Conservation (phyloP, 257 asterid species). For the Solanum dulcamara region DNA sequence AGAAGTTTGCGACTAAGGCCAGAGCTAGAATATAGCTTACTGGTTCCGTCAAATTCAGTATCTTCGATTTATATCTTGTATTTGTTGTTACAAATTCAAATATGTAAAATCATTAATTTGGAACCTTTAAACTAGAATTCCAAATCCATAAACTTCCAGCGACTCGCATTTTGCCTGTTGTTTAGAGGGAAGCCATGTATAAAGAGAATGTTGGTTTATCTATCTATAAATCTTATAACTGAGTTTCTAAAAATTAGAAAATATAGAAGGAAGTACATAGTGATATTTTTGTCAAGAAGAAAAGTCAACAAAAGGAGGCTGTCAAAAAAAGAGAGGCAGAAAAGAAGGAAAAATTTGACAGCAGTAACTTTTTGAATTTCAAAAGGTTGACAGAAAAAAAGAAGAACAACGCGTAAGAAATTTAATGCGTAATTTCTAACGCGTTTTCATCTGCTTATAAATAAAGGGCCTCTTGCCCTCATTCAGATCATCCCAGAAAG, state of each 20-base stretch:
- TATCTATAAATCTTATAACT: not conserved
- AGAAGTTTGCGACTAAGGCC: not conserved
- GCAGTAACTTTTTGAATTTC: too few relatives aligned
- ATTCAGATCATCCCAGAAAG: too few relatives aligned
- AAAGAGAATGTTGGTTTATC: not conserved
- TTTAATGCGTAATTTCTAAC: too few relatives aligned
- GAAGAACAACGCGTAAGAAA: too few relatives aligned
- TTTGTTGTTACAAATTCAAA: not conserved
- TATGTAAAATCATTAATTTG: not conserved
- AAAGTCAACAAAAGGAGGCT: too few relatives aligned
- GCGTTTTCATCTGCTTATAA: too few relatives aligned
- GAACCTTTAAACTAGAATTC: fast-evolving
- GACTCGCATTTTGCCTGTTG: not conserved
- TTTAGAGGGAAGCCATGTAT: not conserved
- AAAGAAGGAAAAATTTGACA: too few relatives aligned
- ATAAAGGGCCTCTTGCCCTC: too few relatives aligned
- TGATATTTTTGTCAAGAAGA: too few relatives aligned
- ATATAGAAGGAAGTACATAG: not conserved
- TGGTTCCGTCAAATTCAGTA: not conserved
- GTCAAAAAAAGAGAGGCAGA: too few relatives aligned
- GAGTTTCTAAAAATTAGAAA: not conserved
- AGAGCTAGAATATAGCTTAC: not conserved
- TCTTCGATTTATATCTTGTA: not conserved
- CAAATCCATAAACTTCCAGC: not conserved
- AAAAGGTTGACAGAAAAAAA: too few relatives aligned